Base-by-base conservation (phyloP, 352 stramenopile species). In the Phytophthora palmivora region DNA sequence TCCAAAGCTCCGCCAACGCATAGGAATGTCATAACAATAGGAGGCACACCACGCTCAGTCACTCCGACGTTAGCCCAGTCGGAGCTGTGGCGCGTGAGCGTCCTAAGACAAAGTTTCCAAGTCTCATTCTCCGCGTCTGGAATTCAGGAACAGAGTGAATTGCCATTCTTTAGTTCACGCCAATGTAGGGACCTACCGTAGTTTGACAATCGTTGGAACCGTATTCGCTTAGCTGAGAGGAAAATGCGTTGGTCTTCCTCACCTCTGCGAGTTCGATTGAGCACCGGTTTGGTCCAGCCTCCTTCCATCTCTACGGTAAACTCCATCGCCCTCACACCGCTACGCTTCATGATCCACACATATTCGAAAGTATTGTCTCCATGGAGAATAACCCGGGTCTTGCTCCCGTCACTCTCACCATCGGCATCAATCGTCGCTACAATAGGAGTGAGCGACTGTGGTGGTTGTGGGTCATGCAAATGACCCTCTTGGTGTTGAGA, bases 301-400 rank as follows among this genome's bases (percentile, higher is more conserved):
- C 87, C 87, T 2, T 62, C 56, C 45, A 95, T 87, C 48, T 94
- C 81, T 10, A 94, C 78, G 4, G 44, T 69, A 39, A 91, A 84
- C 60, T 95, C 81, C 81, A 91, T 92, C 11, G 82, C 73, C 1
- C 84, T 76, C 9, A 66, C 56, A 7, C 66, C 74, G 18, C 55
- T 76, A 10, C 83, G 77, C 21, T 72, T 78, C 74, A 92, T 72
- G 15, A 58, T 85, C 84, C 84, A 94, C 22, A 67, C 12, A 54
- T 95, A 95, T 45, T 94, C 82, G 43, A 95, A 95, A 6, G 81
- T 81, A 60, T 92, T 94, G 64, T 95, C 84, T 3, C 84, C 84
- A 56, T 95, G 82, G 6, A 95, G 72, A 11, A 89, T 32, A 1
- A 95, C 41, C 1, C 60, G 74, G 15, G 68, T 58, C 18, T 76